Conservation (phyloP, 306 rosid genomes). For the Prunus campanulata region DNA sequence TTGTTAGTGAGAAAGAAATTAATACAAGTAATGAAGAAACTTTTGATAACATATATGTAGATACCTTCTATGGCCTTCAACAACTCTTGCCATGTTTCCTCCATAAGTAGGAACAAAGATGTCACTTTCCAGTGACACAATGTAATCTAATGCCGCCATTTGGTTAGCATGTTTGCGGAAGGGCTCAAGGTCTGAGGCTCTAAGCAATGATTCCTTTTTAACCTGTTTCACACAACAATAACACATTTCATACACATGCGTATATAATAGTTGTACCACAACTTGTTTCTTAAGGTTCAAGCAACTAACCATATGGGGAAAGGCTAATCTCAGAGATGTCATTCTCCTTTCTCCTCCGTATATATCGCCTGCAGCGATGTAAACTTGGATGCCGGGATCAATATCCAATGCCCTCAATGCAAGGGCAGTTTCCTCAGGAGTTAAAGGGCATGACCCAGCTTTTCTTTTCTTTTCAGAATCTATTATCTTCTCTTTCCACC, state of each 20-base stretch:
- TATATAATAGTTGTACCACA: not conserved
- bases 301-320: slow-evolving; percentile 65
- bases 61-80: slow-evolving; percentile 88
- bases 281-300: not conserved
- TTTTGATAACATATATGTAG: not conserved
- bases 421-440: slow-evolving; percentile 93
- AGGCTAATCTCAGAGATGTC: slow-evolving; percentile 61
- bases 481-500: slow-evolving; percentile 85
- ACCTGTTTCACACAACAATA: slow-evolving; percentile 42
- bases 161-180: slow-evolving; percentile 75
- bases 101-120: slow-evolving; percentile 77
- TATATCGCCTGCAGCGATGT: slow-evolving; percentile 90
- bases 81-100: slow-evolving; percentile 91
- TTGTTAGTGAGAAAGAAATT: not conserved
- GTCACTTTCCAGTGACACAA: slow-evolving; percentile 83
- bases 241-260: not conserved
- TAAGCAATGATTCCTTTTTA: slow-evolving; percentile 70
- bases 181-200: slow-evolving; percentile 57
- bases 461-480: slow-evolving; percentile 63
- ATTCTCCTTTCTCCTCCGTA: slow-evolving; percentile 76
- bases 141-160: slow-evolving; percentile 92
- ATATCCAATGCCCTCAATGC: slow-evolving; percentile 68
- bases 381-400: slow-evolving; percentile 69
- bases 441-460: slow-evolving; percentile 72
- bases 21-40: not conserved